Percentiles rank a stretch among this genome's conserved stretches.
These are phyloP conservation scores for Aspergillus fumigatiaffinis DNA, from an alignment of 2,329 filamentous ascomycete genomes.

Conservation along the genomic window DNA sequence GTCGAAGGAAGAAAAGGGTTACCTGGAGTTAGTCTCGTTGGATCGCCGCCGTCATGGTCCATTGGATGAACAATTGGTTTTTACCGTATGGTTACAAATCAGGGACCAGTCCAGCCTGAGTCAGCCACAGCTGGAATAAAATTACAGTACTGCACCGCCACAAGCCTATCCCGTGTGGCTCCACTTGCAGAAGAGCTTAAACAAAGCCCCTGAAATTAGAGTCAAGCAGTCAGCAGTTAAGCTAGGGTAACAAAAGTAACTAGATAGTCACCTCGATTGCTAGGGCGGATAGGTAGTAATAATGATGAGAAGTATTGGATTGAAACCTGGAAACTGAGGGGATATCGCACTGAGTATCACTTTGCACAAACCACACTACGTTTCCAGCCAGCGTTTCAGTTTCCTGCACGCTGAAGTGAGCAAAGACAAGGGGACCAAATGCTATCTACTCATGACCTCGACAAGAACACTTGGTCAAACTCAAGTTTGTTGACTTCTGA, in stretches of 20 bases:
- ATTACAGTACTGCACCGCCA: conserved; percentile 18
- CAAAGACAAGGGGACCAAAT: not conserved
- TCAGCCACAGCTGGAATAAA: not conserved
- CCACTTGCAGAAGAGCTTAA: conserved; percentile 17
- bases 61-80: not conserved
- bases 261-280: not conserved
- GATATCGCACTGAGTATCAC: not conserved
- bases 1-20: not conserved
- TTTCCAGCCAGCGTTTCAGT: not conserved
- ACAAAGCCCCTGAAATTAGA: conserved; percentile 17
- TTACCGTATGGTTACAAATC: not conserved
- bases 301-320: not conserved
- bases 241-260: not conserved
- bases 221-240: not conserved
- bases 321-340: not conserved
- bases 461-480: not conserved
- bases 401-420: too few relatives aligned
- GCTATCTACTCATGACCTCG: not conserved
- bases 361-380: not conserved
- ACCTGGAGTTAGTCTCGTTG: not conserved
- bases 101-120: not conserved
- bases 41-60: not conserved
- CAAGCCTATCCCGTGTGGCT: conserved; percentile 10
- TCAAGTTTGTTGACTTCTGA: not conserved
- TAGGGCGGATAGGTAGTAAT: not conserved